Evolutionary conservation across 2,329 filamentous ascomycete genomes (phyloP), one percentile per base, ranked within the genome.

Genomic region (Aspergillus sp.): DNA sequence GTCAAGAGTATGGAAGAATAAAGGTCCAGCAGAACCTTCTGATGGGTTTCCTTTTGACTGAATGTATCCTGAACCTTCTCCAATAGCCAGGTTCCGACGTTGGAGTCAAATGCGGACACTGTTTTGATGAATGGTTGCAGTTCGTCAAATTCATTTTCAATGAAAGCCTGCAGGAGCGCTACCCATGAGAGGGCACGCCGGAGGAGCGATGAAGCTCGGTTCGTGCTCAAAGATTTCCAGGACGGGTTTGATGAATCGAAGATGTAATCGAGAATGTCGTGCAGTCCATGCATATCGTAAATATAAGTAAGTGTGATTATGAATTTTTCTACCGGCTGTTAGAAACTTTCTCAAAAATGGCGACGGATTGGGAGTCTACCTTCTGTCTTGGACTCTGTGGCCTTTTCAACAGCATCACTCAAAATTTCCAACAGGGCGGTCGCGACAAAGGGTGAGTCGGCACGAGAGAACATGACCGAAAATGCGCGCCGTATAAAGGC

Each of bases 371-470:
- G 8, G 1, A 20, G 49, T 56, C 40, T 63, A 73, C 71, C 60
- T 62, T 70, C 65, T 14, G 53, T 48, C 2, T 60, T 60, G 8
- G 60, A 66, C 16, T 64, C 54, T 7, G 73, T 55, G 20, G 65
- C 61, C 32, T 68, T 66, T 48, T 70, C 66, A n/a, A 72, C 49
- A 1, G 58, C 56, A 43, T 73, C 71, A 22, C 67, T 70, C 26
- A 75, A 36, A 20, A 72, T 66, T 33, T 74, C 72, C 32, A 75
- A 46, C 7, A 75, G 52, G 35, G 63, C 59, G 14, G 66, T 66
- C 30, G 65, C 67, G 26, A 68, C 63, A 46, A 68, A 70, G 1
- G 70, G 72, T 1, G 72, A 72, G 36, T 55, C 60, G 1, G 67
- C 59, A 35, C 58, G 19, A 6, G 60, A 53, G 50, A 72, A 71